Evolutionary conservation across 2,329 filamentous ascomycete genomes (phyloP).

Genomic region (Penicillium corylophilum): DNA sequence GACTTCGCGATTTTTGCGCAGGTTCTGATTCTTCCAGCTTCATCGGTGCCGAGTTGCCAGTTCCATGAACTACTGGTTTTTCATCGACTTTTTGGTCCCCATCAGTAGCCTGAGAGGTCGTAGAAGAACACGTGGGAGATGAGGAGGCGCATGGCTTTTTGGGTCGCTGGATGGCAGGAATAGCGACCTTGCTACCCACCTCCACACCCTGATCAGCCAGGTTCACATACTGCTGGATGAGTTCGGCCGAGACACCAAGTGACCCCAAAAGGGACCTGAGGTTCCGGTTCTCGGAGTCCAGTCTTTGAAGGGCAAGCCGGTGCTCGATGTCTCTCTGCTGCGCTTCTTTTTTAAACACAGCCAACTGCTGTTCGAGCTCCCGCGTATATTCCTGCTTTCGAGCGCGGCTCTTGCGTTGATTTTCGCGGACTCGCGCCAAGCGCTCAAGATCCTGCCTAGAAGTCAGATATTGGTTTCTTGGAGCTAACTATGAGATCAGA

Average conservation of each 20-base stretch:
- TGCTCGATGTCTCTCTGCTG: conserved; percentile 35
- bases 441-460: conserved; percentile 25
- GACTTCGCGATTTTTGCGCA: not conserved
- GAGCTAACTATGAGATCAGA: no score
- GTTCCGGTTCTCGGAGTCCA: conserved; percentile 36
- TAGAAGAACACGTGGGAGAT: not conserved
- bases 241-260: conserved; percentile 23
- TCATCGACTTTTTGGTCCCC: not conserved
- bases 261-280: conserved; percentile 27
- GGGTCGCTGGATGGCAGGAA: conserved; percentile 29
- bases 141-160: not conserved
- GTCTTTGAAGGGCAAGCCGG: conserved; percentile 32
- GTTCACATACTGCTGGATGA: conserved; percentile 30
- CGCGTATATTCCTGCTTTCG: conserved; percentile 36
- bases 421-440: conserved; percentile 43
- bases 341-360: conserved; percentile 26
- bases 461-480: conserved; percentile 7
- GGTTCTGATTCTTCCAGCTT: not conserved
- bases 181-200: conserved; percentile 33
- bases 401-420: conserved; percentile 40
- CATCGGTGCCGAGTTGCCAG: no score
- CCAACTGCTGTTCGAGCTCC: conserved; percentile 37
- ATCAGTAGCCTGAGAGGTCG: not conserved
- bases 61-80: no score
- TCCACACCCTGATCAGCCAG: conserved; percentile 18